Base-by-base conservation (phyloP, 2,329 filamentous ascomycete species). In the Claviceps monticola region DNA sequence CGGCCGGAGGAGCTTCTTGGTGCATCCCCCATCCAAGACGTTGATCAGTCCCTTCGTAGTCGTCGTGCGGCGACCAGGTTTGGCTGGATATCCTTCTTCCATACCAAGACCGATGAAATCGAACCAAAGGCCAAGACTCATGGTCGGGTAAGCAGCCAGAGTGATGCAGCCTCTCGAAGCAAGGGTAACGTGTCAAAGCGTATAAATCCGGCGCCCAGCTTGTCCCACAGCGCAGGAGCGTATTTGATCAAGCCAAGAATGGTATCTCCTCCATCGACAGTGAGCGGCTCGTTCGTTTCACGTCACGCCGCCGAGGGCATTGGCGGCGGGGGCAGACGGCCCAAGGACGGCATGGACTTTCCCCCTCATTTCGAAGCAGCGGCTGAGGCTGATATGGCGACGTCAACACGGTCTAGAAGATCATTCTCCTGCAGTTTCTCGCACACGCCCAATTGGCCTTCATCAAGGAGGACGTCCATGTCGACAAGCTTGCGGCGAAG, bases 371-470 rank as follows among this genome's bases (percentile, higher is more conserved):
- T 64, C 2, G 68, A 72, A 39, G 64, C 46, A 7, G 37, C 13
- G 16, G 42, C 64, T 29, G 42, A 48, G n/a, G 41, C 26, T 17
- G 71, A 70, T 1, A 69, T 71, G 2, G 67, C 71, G 7, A 9
- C 29, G 9, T 34, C 29, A 34, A 74, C 71, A 57, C 68, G 64
- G 49, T 66, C 74, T 13, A 71, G 70, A 51, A 72, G 75, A 53
- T 81, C 80, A 16, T 67, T 78, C 26, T 82, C 80, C 16, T 75
- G 79, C 71, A 77, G 80, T 51, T 78, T 83, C 54, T 71, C 71
- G 54, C 76, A 79, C 1, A 72, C 79, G 29, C 29, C 29, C 29
- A 34, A 34, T 34, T 34, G 29, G 29, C 29, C 29, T 9, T 34
- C 29, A 34, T 34, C 16, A 70, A 68, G 48, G 74, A 68, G 79